Evolutionary conservation across 2,329 filamentous ascomycete species (phyloP).

Genomic region (Hypoxylon sp.): DNA sequence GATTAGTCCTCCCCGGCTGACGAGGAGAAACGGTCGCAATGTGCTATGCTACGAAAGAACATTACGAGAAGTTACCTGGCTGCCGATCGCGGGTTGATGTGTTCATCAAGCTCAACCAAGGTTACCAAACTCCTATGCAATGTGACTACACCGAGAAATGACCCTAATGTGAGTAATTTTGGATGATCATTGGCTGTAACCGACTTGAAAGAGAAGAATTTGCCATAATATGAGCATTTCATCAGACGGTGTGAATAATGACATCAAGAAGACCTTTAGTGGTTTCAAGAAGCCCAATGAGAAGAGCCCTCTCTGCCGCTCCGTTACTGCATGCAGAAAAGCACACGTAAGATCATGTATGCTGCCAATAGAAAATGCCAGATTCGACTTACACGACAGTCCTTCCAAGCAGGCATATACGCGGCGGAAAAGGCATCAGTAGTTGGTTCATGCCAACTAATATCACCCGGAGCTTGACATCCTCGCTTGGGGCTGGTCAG

Average conservation of each 20-base stretch:
- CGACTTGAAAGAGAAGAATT: neutral
- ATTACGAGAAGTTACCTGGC: constrained; percentile 13
- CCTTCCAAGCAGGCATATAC: neutral
- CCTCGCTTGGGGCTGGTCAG: neutral
- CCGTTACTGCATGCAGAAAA: neutral
- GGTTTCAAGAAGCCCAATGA: neutral
- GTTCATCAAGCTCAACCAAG: neutral
- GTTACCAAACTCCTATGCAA: constrained; percentile 1
- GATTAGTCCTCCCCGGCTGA: constrained; percentile 30
- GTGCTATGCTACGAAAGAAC: constrained; percentile 17
- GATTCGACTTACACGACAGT: neutral
- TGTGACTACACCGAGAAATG: constrained; percentile 4
- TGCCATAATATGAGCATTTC: neutral
- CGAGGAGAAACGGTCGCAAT: constrained; percentile 15
- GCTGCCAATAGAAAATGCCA: neutral
- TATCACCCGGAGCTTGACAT: neutral
- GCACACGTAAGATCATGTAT: neutral
- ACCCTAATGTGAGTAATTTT: neutral
- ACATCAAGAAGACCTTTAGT: neutral
- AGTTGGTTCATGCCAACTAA: neutral
- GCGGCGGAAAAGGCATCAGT: neutral
- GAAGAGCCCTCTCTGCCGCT: neutral
- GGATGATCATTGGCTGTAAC: neutral
- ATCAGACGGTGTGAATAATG: constrained; percentile 6
- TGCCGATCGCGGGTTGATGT: constrained; percentile 3